phyloP scores from a whole-genome alignment of 768 basidiomycete species.

The Hortiboletus flavorubellus region DNA sequence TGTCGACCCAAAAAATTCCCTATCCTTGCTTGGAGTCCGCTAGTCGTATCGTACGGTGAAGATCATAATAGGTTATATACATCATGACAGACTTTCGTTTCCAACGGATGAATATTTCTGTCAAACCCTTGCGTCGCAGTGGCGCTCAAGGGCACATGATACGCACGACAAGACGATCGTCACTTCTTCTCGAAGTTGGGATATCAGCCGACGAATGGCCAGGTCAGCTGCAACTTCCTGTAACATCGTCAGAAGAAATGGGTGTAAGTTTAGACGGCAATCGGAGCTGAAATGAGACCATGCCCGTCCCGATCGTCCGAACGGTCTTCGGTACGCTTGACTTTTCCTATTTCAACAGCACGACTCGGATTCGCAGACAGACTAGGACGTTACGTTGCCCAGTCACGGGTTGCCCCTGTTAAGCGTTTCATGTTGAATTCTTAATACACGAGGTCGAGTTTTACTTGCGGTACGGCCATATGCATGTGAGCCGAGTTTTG shows the following conservation, averaged over 20 bases:
- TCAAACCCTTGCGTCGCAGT: background rate
- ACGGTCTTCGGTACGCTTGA: no score
- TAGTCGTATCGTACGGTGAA: constrained; percentile 21
- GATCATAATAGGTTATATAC: constrained; percentile 18
- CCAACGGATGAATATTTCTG: background rate
- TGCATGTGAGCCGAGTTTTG: background rate
- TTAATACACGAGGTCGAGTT: background rate
- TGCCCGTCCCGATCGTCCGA: background rate
- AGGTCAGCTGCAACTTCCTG: background rate
- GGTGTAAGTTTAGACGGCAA: background rate
- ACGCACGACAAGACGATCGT: background rate
- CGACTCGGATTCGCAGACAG: background rate
- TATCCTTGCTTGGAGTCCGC: background rate
- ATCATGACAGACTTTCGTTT: background rate
- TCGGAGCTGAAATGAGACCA: constrained; percentile 11
- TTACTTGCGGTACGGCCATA: background rate
- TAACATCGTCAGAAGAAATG: background rate
- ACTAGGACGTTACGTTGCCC: background rate
- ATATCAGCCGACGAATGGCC: background rate
- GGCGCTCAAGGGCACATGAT: background rate
- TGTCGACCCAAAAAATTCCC: constrained; percentile 6
- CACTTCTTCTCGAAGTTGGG: background rate
- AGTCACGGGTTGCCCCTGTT: background rate
- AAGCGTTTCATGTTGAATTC: background rate
- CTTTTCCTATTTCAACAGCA: background rate